Evolutionary conservation across 768 basidiomycete species (phyloP).

Genomic region (Tulasnella sp.): DNA sequence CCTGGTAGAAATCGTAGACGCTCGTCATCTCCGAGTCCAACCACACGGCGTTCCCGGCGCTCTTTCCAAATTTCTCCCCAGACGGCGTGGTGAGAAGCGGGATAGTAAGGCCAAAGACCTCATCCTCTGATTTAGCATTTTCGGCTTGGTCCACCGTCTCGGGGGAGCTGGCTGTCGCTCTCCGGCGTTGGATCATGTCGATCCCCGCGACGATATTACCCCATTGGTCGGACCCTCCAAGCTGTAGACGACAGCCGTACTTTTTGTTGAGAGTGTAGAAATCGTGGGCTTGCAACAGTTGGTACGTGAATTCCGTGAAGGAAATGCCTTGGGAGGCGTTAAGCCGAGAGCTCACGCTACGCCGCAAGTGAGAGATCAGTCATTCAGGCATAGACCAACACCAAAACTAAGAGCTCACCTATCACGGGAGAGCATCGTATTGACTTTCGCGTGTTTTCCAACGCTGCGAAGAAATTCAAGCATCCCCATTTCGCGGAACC

Average conservation of each 20-base stretch:
- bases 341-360: conserved; percentile 78
- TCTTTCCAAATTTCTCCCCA: conserved; percentile 97
- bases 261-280: conserved; percentile 70
- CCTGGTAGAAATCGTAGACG: conserved; percentile 94
- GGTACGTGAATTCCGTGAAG: conserved; percentile 98
- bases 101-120: conserved; percentile 81
- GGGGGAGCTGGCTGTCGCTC: conserved; percentile 24
- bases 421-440: conserved; percentile 85
- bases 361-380: neutral
- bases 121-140: neutral
- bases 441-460: conserved; percentile 76
- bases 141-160: neutral
- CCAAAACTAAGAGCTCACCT: conserved; percentile 50
- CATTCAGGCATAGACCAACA: neutral
- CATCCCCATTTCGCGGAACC: conserved; percentile 69
- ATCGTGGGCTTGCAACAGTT: conserved; percentile 94
- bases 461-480: conserved; percentile 80
- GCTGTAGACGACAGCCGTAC: conserved; percentile 72
- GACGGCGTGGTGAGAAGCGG: conserved; percentile 85
- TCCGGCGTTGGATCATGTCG: conserved; percentile 65
- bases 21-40: conserved; percentile 73
- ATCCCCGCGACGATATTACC: conserved; percentile 94
- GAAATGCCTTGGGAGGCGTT: conserved; percentile 81
- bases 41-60: conserved; percentile 93
- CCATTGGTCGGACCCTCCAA: conserved; percentile 98